Evolutionary conservation across 1,139 yeast genomes (phyloP).

Genomic region (Kluyveromyces marxianus): DNA sequence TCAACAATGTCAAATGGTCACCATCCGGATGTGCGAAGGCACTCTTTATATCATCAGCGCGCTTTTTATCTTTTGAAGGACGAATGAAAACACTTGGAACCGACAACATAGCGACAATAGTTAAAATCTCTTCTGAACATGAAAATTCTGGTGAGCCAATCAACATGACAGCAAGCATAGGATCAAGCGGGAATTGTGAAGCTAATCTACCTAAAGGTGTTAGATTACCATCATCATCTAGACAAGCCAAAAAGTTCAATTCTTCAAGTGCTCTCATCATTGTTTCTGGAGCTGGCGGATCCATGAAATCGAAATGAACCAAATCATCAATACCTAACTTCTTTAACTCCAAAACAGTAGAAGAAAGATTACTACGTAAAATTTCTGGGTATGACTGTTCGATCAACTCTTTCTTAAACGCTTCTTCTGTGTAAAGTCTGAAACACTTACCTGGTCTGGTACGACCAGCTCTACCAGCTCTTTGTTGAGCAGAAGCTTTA

Average conservation of each 20-base stretch:
- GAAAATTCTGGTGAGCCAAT: conserved; percentile 78
- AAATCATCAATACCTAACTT: conserved; percentile 92
- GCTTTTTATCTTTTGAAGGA: conserved; percentile 79
- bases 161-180: conserved; percentile 88
- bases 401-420: conserved; percentile 85
- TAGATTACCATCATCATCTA: conserved; percentile 86
- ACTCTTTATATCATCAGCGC: conserved; percentile 88
- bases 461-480: conserved; percentile 99
- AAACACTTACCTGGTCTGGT: conserved; percentile 98
- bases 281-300: conserved; percentile 99
- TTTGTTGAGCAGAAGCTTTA: conserved; percentile 94
- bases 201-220: conserved; percentile 86
- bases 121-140: conserved; percentile 82
- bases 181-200: conserved; percentile 92
- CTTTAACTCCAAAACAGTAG: conserved; percentile 86
- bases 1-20: conserved; percentile 84
- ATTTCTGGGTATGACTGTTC: conserved; percentile 97
- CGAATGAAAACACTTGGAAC: conserved; percentile 94
- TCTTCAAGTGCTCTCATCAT: conserved; percentile 99
- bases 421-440: conserved; percentile 93
- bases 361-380: conserved; percentile 79
- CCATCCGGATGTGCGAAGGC: conserved; percentile 91
- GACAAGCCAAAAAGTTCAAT: conserved; percentile 78
- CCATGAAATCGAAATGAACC: conserved; percentile 98
- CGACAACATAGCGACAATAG: conserved; percentile 83